Base-by-base conservation (phyloP, 1,139 yeast species). In the Yamadazyma pseudoaaseri region DNA sequence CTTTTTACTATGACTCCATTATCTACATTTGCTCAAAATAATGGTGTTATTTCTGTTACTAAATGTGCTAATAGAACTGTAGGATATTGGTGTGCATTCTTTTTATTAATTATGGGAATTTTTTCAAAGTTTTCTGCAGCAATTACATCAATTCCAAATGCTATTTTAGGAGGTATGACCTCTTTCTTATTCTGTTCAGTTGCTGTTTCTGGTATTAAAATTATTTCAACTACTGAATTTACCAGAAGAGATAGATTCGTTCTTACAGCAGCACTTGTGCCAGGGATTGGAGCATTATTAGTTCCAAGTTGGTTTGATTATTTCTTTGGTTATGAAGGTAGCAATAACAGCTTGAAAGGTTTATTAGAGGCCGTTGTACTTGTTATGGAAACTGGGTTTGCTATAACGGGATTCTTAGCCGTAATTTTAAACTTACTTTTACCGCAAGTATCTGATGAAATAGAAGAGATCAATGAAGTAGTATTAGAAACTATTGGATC, bases 101-200 rank as follows among this genome's bases (percentile, higher is more conserved):
- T 85, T 65, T 65, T 89, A 51, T 54, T 87, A 33, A 54, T 89
- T 39, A 86, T 87, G 95, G 96, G 97, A 27, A 62, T 87, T 24
- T 85, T 89, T 54, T 72, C 94, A 47, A 87, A 87, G 61, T 86
- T 87, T 59, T 92, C 95, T 16, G 96, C 95, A 17, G 90, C 95
- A 20, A 70, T 89, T 39, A 86, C 82, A 21, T 75, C 95, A 21
- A 89, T 89, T 51, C 96, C 96, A 29, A 74, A 71, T 41, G 73
- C 96, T 0, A 92, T 87, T 16, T 70, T 87, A 40, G 96, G 96
- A 36, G 96, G 96, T 43, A 86, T 87, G 95, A 87, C 96, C 20
- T 73, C 95, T 4, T 89, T 87, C 67, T 65, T 89, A 40, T 89
- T 86, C 71, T 76, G 90, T 22, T 79, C 95, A 9, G 96, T 89